These are phyloP conservation scores for Boletus hoseneyae DNA, from an alignment of 1,284 basidiomycete genomes.

Conservation along the genomic window DNA sequence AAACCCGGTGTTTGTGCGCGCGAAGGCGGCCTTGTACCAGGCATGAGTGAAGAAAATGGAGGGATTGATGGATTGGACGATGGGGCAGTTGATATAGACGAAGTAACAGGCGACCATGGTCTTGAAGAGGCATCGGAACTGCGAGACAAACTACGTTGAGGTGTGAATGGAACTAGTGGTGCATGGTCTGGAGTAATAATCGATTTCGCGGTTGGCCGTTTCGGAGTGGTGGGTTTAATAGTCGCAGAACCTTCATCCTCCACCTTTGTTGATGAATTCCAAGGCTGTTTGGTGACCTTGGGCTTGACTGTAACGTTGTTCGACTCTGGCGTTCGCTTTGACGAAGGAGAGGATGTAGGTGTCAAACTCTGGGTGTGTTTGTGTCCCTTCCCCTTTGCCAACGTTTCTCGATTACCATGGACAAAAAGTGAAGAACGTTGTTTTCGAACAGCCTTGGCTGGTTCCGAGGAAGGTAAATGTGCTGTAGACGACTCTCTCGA, in stretches of 20 bases:
- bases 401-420: slow-evolving; percentile 35
- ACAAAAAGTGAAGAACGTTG: slow-evolving; percentile 61
- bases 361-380: slow-evolving; percentile 69
- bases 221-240: slow-evolving; percentile 49
- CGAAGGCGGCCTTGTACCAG: slow-evolving; percentile 38
- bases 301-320: slow-evolving; percentile 46
- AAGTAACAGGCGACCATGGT: slow-evolving; percentile 75
- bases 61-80: slow-evolving; percentile 50
- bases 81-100: slow-evolving; percentile 65
- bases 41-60: slow-evolving; percentile 42
- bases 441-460: slow-evolving; percentile 42
- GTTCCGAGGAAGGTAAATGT: slow-evolving; percentile 48
- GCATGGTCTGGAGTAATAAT: slow-evolving; percentile 40
- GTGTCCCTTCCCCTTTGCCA: slow-evolving; percentile 53
- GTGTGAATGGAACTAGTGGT: slow-evolving; percentile 47
- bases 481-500: slow-evolving; percentile 25
- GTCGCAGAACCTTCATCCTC: slow-evolving; percentile 47
- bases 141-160: slow-evolving; percentile 60
- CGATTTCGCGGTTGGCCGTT: slow-evolving; percentile 45
- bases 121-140: slow-evolving; percentile 74
- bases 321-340: slow-evolving; percentile 33
- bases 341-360: slow-evolving; percentile 57
- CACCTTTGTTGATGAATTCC: slow-evolving; percentile 79
- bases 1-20: slow-evolving; percentile 37
- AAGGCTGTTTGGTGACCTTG: slow-evolving; percentile 45